Conservation (phyloP, 225 moss, liverwort and hornwort species). For the Rhytidiadelphus loreus region DNA sequence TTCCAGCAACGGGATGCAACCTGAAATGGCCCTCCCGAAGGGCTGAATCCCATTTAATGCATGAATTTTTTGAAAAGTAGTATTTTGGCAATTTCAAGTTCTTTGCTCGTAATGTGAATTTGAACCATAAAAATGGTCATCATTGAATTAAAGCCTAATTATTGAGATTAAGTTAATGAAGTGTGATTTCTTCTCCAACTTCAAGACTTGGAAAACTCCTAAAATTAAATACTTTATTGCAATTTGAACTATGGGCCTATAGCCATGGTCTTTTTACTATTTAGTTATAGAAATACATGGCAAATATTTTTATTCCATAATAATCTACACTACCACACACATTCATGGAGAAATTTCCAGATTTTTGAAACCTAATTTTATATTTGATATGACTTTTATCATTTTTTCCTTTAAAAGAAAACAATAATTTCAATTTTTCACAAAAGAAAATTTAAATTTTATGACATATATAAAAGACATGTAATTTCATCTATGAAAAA, state of each 20-base stretch:
- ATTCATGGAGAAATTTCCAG: not conserved
- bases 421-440: rapidly evolving
- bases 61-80: no score
- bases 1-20: no score
- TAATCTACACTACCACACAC: not conserved
- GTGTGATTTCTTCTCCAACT: not conserved
- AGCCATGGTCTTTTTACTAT: rapidly evolving
- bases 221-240: not conserved
- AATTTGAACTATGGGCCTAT: not conserved
- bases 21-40: no score
- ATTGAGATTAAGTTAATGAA: not conserved
- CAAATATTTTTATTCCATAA: not conserved
- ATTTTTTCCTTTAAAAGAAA: not conserved
- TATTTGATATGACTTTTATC: not conserved
- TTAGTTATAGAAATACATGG: rapidly evolving
- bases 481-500: not conserved
- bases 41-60: no score
- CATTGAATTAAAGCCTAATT: not conserved
- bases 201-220: not conserved
- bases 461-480: not conserved
- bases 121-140: not conserved
- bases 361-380: not conserved
- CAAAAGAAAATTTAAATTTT: rapidly evolving
- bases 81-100: not conserved
- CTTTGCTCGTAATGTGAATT: not conserved